Percentiles rank a stretch among this genome's conserved stretches.
These are phyloP conservation scores for Ogataea methanolica DNA, from an alignment of 805 yeast genomes.

Conservation along the genomic window DNA sequence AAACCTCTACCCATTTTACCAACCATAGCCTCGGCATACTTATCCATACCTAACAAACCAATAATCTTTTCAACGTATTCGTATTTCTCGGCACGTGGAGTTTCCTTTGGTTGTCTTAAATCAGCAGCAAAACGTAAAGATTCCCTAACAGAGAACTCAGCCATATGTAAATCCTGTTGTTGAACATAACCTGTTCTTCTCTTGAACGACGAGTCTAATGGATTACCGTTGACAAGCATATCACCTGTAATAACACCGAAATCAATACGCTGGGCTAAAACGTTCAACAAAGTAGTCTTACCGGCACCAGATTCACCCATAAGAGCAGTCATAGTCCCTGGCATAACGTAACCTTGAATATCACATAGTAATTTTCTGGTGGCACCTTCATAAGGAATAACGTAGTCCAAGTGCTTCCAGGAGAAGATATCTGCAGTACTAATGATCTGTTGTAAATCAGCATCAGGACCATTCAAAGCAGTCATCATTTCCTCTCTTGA, in stretches of 20 bases:
- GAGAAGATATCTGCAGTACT: constrained; percentile 40
- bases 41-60: constrained; percentile 35
- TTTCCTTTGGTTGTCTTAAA: constrained; percentile 39
- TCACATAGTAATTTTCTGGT: constrained; percentile 38
- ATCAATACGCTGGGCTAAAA: constrained; percentile 46
- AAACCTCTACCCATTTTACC: constrained; percentile 45
- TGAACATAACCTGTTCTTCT: constrained; percentile 54
- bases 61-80: constrained; percentile 41
- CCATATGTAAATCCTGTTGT: constrained; percentile 50
- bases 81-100: constrained; percentile 34
- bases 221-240: constrained; percentile 49
- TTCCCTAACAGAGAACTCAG: constrained; percentile 49
- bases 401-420: constrained; percentile 62
- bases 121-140: constrained; percentile 46
- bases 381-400: constrained; percentile 44
- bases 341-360: constrained; percentile 41
- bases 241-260: constrained; percentile 54
- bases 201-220: constrained; percentile 45
- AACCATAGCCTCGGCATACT: constrained; percentile 47
- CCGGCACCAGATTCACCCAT: constrained; percentile 67
- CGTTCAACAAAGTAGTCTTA: constrained; percentile 51
- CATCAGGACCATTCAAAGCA: constrained; percentile 18
- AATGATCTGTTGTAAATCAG: constrained; percentile 20
- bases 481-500: constrained; percentile 21
- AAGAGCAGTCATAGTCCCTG: constrained; percentile 53